Conservation (phyloP, 768 basidiomycete genomes). For the Suillus subluteus region DNA sequence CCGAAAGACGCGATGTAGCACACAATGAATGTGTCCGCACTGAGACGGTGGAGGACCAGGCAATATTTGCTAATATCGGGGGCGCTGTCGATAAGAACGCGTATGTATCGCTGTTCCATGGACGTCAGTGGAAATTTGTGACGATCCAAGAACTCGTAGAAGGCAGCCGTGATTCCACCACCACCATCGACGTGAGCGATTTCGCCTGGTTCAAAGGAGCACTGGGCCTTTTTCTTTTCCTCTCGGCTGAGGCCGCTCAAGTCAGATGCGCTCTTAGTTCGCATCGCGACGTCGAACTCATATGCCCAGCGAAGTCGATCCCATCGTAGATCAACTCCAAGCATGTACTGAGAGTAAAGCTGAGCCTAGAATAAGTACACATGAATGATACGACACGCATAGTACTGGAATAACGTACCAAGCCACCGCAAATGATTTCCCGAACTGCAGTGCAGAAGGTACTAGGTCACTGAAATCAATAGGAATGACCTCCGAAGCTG, state of each 20-base stretch:
- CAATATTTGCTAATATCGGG: slow-evolving; percentile 25
- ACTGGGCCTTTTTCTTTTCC: slow-evolving; percentile 5
- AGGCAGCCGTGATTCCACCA: slow-evolving; percentile 14
- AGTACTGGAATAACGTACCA: background rate
- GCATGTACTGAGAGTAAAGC: slow-evolving; percentile 10
- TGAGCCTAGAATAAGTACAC: background rate
- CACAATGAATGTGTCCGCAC: slow-evolving; percentile 35
- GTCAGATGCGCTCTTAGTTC: slow-evolving; percentile 1
- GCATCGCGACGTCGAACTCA: slow-evolving; percentile 16
- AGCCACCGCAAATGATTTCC: background rate
- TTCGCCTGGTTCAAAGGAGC: slow-evolving; percentile 16
- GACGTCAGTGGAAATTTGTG: slow-evolving; percentile 10
- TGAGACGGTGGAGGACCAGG: slow-evolving; percentile 38
- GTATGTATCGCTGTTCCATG: slow-evolving; percentile 7
- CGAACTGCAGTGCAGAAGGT: background rate
- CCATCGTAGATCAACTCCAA: slow-evolving; percentile 15
- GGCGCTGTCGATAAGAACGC: background rate
- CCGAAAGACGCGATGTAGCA: slow-evolving; percentile 43
- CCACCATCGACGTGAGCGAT: slow-evolving; percentile 16
- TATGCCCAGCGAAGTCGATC: slow-evolving; percentile 18
- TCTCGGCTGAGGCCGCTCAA: slow-evolving; percentile 10
- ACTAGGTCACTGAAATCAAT: background rate
- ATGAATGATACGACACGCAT: background rate
- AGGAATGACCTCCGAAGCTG: background rate
- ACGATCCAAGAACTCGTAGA: slow-evolving; percentile 13